Percentiles rank a stretch among this genome's conserved stretches.
These are phyloP conservation scores for Leptoxyphium fumago DNA, from an alignment of 2,329 filamentous ascomycete species.

Conservation along the genomic window DNA sequence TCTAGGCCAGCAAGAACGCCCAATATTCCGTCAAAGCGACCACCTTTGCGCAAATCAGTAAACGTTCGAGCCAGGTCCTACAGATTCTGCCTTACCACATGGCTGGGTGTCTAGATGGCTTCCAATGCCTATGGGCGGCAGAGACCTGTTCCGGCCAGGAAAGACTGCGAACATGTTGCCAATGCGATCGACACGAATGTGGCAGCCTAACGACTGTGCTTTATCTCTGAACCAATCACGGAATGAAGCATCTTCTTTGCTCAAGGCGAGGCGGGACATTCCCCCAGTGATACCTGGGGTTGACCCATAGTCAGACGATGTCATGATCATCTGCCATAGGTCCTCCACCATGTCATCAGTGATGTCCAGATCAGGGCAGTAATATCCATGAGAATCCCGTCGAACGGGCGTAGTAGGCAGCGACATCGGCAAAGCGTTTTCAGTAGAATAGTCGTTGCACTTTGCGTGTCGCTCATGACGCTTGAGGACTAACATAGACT, in stretches of 20 bases:
- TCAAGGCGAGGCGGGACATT: constrained; percentile 5
- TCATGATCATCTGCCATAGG: no score
- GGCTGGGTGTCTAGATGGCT: constrained; percentile 7
- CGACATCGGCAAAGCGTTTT: no score
- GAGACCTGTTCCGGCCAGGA: constrained; percentile 7
- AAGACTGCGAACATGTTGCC: constrained; percentile 14
- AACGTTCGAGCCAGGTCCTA: not conserved
- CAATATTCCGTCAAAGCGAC: constrained; percentile 9
- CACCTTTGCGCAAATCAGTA: constrained; percentile 7
- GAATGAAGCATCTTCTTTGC: constrained; percentile 12
- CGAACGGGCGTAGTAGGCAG: no score
- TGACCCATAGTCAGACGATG: no score
- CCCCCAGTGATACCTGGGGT: no score
- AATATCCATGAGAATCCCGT: no score
- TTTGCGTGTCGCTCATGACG: no score
- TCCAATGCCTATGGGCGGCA: constrained; percentile 17
- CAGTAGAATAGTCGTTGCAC: no score
- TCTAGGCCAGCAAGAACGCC: constrained; percentile 9
- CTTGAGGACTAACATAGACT: no score
- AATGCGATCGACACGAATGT: constrained; percentile 14
- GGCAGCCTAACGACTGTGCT: constrained; percentile 9
- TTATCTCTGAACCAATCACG: constrained; percentile 17
- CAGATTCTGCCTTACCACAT: not conserved
- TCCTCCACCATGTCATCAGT: no score
- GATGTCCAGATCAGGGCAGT: no score